phyloP scores from a whole-genome alignment of 2,329 filamentous ascomycete genomes.

The Bertia moriformis region DNA sequence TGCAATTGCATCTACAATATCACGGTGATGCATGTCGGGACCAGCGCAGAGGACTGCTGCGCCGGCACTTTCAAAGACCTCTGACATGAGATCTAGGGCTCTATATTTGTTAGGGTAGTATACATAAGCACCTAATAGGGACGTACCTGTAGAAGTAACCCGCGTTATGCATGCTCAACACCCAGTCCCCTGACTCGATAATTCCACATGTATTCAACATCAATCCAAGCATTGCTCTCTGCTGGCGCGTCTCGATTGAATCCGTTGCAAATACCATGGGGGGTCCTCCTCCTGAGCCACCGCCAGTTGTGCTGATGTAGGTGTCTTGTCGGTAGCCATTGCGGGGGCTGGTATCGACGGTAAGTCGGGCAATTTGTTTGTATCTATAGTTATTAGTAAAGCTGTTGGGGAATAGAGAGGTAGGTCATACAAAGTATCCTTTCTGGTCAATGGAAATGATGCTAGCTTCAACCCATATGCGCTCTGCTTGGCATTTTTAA shows the following conservation, averaged over 20 bases:
- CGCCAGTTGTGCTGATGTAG: constrained; percentile 11
- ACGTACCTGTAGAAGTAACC: constrained; percentile 10
- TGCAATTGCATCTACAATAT: constrained; percentile 4
- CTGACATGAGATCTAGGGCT: constrained; percentile 9
- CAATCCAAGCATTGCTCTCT: constrained; percentile 6
- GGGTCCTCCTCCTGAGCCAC: constrained; percentile 8
- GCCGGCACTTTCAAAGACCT: constrained; percentile 10
- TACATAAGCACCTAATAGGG: not conserved
- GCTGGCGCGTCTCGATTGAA: constrained; percentile 9
- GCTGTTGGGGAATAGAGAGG: not conserved
- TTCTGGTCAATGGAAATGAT: not conserved
- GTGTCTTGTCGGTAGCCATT: constrained; percentile 9
- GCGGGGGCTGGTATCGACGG: constrained; percentile 4
- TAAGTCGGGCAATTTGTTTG: constrained; percentile 7
- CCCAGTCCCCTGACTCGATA: constrained; percentile 8
- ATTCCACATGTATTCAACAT: constrained; percentile 6
- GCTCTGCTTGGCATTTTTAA: not conserved
- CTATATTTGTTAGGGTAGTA: constrained; percentile 4
- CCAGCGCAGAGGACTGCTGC: constrained; percentile 9
- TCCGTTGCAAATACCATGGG: constrained; percentile 10
- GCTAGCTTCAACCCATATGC: not conserved
- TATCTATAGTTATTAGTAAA: constrained; percentile 5
- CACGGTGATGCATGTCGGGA: constrained; percentile 6
- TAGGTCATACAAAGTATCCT: not conserved
- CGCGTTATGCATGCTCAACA: constrained; percentile 8